phyloP scores from a whole-genome alignment of 129 eudicot species.

The Flaveria brownii region DNA sequence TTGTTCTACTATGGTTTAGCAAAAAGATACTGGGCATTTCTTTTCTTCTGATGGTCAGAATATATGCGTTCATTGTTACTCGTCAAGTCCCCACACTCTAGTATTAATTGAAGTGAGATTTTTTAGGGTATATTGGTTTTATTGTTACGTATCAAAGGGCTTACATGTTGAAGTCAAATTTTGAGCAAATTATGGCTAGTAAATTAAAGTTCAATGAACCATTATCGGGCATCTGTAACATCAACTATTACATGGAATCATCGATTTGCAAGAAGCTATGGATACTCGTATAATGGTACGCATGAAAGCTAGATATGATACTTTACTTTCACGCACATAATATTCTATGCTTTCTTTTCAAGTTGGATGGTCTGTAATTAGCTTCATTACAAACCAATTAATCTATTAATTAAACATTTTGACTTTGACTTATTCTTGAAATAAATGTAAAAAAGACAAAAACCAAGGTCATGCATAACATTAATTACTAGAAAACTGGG shows the following conservation, averaged over 20 bases:
- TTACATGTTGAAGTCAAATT: slow-evolving; percentile 8
- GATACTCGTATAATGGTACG: slow-evolving; percentile 16
- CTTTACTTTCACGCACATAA: slow-evolving; percentile 19
- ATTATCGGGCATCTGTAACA: slow-evolving; percentile 30
- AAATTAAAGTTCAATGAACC: slow-evolving; percentile 21
- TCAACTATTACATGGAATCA: slow-evolving; percentile 31
- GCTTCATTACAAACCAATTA: background rate
- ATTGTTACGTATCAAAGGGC: slow-evolving; percentile 10
- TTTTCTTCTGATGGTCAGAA: slow-evolving; percentile 26
- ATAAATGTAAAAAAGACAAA: background rate
- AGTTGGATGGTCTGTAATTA: slow-evolving; percentile 20
- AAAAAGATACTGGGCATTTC: slow-evolving; percentile 26
- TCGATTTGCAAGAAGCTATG: slow-evolving; percentile 20
- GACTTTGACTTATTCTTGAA: slow-evolving; percentile 2
- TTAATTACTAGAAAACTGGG: background rate
- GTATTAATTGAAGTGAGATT: too few species aligned
- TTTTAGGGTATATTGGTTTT: too few species aligned
- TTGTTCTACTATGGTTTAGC: slow-evolving; percentile 20
- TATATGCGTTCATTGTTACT: slow-evolving; percentile 27
- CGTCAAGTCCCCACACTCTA: too few species aligned
- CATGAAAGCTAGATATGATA: slow-evolving; percentile 22
- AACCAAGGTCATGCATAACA: background rate
- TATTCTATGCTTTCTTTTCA: slow-evolving; percentile 26
- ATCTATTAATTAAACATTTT: background rate
- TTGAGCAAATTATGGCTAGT: slow-evolving; percentile 8